Conservation (phyloP, 805 yeast species). For the Saccharomyces kudriavzevii region DNA sequence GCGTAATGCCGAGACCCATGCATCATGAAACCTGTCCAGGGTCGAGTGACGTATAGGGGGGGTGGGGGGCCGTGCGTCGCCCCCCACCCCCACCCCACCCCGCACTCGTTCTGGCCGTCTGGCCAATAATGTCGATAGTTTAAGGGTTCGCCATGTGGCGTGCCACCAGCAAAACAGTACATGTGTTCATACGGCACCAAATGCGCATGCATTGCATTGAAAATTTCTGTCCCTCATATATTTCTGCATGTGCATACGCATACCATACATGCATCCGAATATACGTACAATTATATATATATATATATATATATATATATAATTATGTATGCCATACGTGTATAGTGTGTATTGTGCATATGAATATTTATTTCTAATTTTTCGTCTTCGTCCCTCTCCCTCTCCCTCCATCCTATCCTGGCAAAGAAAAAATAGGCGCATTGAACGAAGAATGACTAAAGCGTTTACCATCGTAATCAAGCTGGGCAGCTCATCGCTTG, state of each 20-base stretch:
- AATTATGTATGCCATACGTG: not conserved
- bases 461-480: conserved; percentile 47
- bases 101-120: not conserved
- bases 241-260: not conserved
- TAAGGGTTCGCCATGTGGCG: not conserved
- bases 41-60: not conserved
- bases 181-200: not conserved
- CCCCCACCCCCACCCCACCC: not conserved
- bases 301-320: not conserved
- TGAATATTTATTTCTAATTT: not conserved
- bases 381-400: not conserved
- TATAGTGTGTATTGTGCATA: not conserved
- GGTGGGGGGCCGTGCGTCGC: not conserved
- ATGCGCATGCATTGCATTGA: not conserved
- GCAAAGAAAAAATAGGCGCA: not conserved
- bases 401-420: no score
- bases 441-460: conserved; percentile 10
- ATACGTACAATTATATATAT: not conserved
- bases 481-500: conserved; percentile 82
- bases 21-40: not conserved
- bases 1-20: conserved; percentile 20
- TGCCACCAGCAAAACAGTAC: not conserved
- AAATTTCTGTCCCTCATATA: not conserved
- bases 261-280: not conserved
- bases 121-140: not conserved